Conservation (phyloP, 805 yeast species). For the Sungouiozyma intestinalis region DNA sequence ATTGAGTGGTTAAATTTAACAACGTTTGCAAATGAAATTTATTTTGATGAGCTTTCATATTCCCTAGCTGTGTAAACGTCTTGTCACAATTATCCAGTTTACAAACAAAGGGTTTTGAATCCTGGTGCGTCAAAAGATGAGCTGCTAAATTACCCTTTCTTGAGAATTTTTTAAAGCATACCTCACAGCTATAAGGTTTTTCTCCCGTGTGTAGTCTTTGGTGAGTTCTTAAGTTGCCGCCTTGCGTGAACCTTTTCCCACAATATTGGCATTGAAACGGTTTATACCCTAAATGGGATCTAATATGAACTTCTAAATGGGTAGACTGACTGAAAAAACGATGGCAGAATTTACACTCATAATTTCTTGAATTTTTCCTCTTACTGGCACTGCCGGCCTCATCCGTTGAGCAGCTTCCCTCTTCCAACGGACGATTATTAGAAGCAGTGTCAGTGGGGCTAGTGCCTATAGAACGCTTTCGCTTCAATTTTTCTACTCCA, state of each 20-base stretch:
- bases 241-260: conserved; percentile 76
- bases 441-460: too few species aligned
- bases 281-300: conserved; percentile 79
- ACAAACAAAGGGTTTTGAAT: conserved; percentile 69
- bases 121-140: conserved; percentile 72
- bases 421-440: too few species aligned
- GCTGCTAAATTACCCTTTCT: conserved; percentile 89
- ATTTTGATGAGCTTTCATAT: conserved; percentile 89
- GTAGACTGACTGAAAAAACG: conserved; percentile 83
- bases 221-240: conserved; percentile 83
- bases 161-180: conserved; percentile 69
- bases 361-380: conserved; percentile 33
- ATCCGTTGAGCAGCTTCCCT: too few species aligned
- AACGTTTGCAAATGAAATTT: conserved; percentile 71
- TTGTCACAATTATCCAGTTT: conserved; percentile 73
- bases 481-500: conserved; percentile 59
- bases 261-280: conserved; percentile 76
- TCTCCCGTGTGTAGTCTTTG: conserved; percentile 84
- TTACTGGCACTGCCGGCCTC: background rate
- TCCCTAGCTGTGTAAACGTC: conserved; percentile 84
- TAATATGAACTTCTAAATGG: conserved; percentile 78
- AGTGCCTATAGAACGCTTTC: conserved; percentile 14
- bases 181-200: conserved; percentile 73
- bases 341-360: conserved; percentile 67
- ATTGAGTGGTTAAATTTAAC: conserved; percentile 50